Evolutionary conservation across 1,139 yeast species (phyloP).

Genomic region (Geotrichum phurueaensis): DNA sequence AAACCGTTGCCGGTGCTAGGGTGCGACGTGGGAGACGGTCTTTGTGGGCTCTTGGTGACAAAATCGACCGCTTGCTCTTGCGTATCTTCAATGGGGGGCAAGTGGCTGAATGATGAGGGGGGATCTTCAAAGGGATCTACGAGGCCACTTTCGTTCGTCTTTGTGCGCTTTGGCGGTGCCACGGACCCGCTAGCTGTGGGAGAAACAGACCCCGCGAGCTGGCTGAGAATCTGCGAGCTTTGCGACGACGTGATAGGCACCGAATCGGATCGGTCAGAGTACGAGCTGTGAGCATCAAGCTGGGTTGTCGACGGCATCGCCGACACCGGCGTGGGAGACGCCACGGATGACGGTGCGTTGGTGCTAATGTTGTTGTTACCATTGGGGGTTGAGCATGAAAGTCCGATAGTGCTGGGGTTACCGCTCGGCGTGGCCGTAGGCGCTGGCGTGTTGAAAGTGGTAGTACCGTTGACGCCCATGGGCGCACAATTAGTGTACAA

Average conservation of each 20-base stretch:
- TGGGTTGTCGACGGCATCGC: neutral
- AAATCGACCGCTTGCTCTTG: neutral
- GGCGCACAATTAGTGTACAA: conserved; percentile 12
- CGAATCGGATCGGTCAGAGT: neutral
- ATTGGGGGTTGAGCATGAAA: neutral
- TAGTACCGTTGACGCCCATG: neutral
- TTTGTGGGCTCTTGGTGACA: neutral
- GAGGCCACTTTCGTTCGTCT: neutral
- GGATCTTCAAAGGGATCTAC: neutral
- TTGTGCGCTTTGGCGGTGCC: neutral
- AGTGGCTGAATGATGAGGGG: neutral
- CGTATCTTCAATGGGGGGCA: neutral
- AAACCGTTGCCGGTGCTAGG: neutral
- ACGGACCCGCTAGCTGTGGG: neutral
- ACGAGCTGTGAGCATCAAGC: neutral
- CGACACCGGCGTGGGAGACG: neutral
- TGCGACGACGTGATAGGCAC: neutral
- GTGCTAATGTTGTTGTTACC: neutral
- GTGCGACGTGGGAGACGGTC: neutral
- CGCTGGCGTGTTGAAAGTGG: neutral
- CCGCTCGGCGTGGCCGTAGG: neutral
- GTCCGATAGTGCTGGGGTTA: conserved; percentile 3
- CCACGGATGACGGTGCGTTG: neutral
- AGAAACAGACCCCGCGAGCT: neutral
- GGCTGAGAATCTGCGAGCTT: neutral